Evolutionary conservation across 139 green algal species (phyloP), one percentile per base, ranked within the genome.

Genomic region (Penium margaritaceum): DNA sequence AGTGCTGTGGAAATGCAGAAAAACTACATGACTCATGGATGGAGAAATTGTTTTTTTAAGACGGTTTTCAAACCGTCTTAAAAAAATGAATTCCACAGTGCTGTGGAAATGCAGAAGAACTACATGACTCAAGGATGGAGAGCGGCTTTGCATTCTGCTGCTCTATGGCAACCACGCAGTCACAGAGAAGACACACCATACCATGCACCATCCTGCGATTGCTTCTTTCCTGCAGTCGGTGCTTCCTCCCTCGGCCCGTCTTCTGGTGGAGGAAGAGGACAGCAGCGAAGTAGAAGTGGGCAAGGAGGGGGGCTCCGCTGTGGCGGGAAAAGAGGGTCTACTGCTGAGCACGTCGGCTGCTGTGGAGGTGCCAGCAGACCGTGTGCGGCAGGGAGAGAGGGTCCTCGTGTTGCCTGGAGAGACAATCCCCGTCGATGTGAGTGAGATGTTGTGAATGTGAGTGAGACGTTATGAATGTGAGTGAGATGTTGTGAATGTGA

Each of bases 381-480:
- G 55, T 38, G 78, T 91, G 21, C 38, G 81, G 1, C 58, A n/a
- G 87, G 87, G 0, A 0, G 89, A 92, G 72, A 36, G 90, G 2
- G 68, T 97, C 54, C 82, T 85, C 2, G 89, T 97, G 57, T 86
- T 96, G 73, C 90, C 92, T 9, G 89, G 91, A 5, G 90, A 96
- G 80, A 85, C 86, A 35, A 81, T 96, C 27, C 92, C 92, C 0
- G 90, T 95, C 38, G 92, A 97, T 60, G 70, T 76, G 32, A 66
- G 70, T 34, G 46, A 30, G n/a, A 9, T 14, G 1, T 5, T 58
- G 47, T 58, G 47, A 3, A 5, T 55, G 44, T 55, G 44, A 55
- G 44, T 55, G 44, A 3, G n/a, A n/a, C n/a, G n/a, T n/a, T n/a
- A n/a, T n/a, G n/a, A n/a, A n/a, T n/a, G n/a, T n/a, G n/a, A n/a